Conservation (phyloP, 164 flowering plant genomes). For the Houttuynia cordata region DNA sequence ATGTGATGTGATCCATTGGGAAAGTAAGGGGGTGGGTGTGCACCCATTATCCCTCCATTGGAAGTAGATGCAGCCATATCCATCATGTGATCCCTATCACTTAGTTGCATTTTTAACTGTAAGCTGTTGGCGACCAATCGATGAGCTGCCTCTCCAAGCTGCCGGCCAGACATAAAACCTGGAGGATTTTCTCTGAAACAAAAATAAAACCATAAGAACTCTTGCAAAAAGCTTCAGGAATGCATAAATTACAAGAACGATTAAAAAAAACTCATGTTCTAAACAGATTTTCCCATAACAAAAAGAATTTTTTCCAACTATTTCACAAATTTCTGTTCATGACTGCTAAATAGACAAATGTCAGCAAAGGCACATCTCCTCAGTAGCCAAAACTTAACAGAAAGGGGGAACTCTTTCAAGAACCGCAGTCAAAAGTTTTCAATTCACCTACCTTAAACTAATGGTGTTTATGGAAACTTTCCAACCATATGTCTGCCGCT, state of each 20-base stretch:
- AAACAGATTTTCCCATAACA: background rate
- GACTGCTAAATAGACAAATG: too few species aligned
- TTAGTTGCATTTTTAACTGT: constrained; percentile 27
- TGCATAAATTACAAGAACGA: background rate
- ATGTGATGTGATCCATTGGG: constrained; percentile 15
- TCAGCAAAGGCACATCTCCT: too few species aligned
- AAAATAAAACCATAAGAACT: background rate
- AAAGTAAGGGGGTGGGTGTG: constrained; percentile 13
- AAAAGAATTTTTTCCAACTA: too few species aligned
- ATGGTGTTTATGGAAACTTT: too few species aligned
- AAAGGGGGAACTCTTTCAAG: too few species aligned
- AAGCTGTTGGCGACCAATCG: constrained; percentile 72
- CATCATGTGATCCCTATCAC: constrained; percentile 20
- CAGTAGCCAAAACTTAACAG: too few species aligned
- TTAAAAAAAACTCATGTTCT: background rate
- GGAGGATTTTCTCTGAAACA: constrained; percentile 38
- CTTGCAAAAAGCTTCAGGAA: background rate
- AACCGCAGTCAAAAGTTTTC: too few species aligned
- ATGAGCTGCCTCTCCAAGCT: constrained; percentile 85
- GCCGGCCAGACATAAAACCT: constrained; percentile 52
- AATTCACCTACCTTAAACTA: too few species aligned
- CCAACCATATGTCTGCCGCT: too few species aligned
- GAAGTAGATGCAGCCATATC: constrained; percentile 15
- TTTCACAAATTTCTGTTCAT: too few species aligned
- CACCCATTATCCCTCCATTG: constrained; percentile 1